A percentile compares a stretch with the other conserved stretches of the same genome.
Conservation (phyloP, 2,329 filamentous ascomycete species). For the Aureobasidium pullulans region DNA sequence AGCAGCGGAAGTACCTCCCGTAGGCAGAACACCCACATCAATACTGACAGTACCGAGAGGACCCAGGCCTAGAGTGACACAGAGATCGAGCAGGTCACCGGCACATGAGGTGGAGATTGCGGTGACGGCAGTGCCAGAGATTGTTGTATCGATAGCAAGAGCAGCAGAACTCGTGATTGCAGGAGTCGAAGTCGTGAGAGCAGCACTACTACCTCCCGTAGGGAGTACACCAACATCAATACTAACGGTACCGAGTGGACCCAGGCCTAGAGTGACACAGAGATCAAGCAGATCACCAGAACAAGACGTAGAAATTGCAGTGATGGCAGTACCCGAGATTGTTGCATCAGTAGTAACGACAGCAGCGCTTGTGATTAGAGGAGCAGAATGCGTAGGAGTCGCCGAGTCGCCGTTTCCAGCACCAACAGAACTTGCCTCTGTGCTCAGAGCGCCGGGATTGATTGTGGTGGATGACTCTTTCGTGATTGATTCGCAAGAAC, state of each 20-base stretch:
- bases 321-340: background rate
- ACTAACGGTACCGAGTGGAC: background rate
- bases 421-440: background rate
- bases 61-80: background rate
- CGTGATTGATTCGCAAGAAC: no score
- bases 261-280: background rate
- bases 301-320: background rate
- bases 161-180: no score
- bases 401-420: no score
- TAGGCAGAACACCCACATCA: background rate
- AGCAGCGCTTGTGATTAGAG: no score
- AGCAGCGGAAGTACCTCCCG: no score
- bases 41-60: background rate
- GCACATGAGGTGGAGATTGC: background rate
- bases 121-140: background rate
- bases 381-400: no score
- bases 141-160: background rate
- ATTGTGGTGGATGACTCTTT: no score
- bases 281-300: background rate
- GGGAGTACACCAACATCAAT: background rate
- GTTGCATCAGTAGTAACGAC: background rate
- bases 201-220: background rate
- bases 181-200: no score
- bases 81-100: background rate
- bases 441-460: background rate